Percentiles rank a stretch among this genome's conserved stretches.
Conservation (phyloP, 441 rosid species). For the Syzygium malaccense region DNA sequence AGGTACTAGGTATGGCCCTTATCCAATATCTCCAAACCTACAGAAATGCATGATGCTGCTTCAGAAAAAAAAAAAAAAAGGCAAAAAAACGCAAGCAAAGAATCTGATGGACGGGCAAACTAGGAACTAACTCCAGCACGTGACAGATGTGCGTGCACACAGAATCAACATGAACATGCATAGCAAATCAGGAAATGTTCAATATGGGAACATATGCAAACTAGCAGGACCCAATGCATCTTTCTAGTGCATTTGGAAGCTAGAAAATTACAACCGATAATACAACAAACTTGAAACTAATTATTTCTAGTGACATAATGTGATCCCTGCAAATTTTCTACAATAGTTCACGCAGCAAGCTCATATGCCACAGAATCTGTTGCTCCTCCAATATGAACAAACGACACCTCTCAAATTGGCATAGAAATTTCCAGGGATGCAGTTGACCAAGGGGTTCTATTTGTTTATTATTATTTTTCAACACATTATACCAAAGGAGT, state of each 20-base stretch:
- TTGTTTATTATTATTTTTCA: not conserved
- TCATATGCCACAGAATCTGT: not conserved
- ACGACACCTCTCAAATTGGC: not conserved
- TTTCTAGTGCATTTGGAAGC: not conserved
- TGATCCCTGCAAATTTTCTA: not conserved
- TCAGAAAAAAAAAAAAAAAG: not conserved
- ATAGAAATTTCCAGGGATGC: not conserved
- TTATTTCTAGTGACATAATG: not conserved
- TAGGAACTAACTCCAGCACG: not conserved
- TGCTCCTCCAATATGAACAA: not conserved
- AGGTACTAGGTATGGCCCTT: not conserved
- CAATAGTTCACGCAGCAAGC: not conserved
- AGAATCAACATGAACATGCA: not conserved
- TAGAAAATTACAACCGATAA: not conserved
- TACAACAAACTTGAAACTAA: not conserved
- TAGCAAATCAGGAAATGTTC: not conserved
- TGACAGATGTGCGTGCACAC: not conserved
- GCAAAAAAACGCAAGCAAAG: not conserved
- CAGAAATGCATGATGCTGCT: not conserved
- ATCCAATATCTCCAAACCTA: not conserved
- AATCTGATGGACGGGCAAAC: not conserved
- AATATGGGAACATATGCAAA: not conserved
- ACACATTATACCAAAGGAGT: not conserved
- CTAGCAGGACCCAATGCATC: not conserved
- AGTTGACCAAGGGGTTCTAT: not conserved